Conservation (phyloP, 2,329 filamentous ascomycete species). For the Dendryphion nanum region DNA sequence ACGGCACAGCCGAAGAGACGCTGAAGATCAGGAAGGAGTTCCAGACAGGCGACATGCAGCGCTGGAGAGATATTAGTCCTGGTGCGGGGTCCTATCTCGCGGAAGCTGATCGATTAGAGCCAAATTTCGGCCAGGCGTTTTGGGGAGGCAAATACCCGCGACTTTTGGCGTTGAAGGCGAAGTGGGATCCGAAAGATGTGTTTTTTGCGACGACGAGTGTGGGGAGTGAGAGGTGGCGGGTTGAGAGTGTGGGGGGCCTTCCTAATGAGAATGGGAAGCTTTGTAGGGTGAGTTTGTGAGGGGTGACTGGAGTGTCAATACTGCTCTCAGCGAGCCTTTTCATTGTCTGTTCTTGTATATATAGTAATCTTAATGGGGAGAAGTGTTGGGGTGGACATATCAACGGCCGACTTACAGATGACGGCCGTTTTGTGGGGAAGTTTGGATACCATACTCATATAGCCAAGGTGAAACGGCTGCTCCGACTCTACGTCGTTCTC, state of each 20-base stretch:
- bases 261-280: slow-evolving; percentile 38
- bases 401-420: too few species aligned
- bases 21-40: slow-evolving; percentile 25
- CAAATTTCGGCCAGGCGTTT: slow-evolving; percentile 31
- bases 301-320: not conserved
- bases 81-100: slow-evolving; percentile 29
- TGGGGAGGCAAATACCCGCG: slow-evolving; percentile 32
- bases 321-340: too few species aligned
- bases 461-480: too few species aligned
- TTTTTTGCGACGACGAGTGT: slow-evolving; percentile 35
- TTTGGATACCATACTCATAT: too few species aligned
- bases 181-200: slow-evolving; percentile 34
- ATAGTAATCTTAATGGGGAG: too few species aligned
- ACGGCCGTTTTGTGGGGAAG: too few species aligned
- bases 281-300: slow-evolving; percentile 21
- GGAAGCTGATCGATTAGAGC: slow-evolving; percentile 32
- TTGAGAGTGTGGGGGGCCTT: slow-evolving; percentile 32
- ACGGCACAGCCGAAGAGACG: slow-evolving; percentile 25
- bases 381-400: too few species aligned
- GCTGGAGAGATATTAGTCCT: slow-evolving; percentile 33
- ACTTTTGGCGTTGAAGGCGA: slow-evolving; percentile 27
- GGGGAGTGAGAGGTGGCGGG: slow-evolving; percentile 34
- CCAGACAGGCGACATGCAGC: slow-evolving; percentile 24
- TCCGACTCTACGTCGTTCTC: too few species aligned
- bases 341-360: too few species aligned